Percentiles rank a stretch among this genome's conserved stretches.
Evolutionary conservation across 2,329 filamentous ascomycete species (phyloP).

Genomic region (Aspergillus fructus): DNA sequence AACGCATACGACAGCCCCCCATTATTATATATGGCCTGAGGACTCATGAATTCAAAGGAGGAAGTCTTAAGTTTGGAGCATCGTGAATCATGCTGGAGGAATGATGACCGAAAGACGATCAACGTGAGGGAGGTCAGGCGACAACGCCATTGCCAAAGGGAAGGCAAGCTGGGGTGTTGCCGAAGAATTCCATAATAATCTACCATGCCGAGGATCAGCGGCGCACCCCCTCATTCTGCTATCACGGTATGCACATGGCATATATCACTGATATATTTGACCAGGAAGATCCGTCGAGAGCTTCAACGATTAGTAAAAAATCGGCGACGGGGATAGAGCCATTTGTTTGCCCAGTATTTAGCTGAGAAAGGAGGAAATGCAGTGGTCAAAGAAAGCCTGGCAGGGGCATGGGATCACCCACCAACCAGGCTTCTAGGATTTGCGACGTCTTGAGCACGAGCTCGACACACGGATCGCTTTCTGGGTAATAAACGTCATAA

Average conservation of each 20-base stretch:
- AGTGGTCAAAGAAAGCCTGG: slow-evolving; percentile 3
- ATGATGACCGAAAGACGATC: neutral
- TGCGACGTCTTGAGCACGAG: slow-evolving; percentile 2
- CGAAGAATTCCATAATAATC: neutral
- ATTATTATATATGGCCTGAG: neutral
- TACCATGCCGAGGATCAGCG: slow-evolving; percentile 1
- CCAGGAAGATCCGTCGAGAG: neutral
- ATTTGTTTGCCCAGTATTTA: slow-evolving; percentile 3
- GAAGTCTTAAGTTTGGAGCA: neutral
- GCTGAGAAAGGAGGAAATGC: slow-evolving; percentile 1
- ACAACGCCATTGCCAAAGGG: neutral
- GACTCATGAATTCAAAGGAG: neutral
- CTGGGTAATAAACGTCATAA: slow-evolving; percentile 8
- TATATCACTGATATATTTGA: neutral
- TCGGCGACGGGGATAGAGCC: neutral
- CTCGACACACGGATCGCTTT: slow-evolving; percentile 11
- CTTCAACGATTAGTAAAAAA: neutral
- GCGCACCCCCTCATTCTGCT: neutral
- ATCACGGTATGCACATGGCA: neutral
- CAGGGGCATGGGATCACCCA: neutral
- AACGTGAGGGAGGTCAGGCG: neutral
- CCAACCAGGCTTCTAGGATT: slow-evolving; percentile 3
- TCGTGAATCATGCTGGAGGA: neutral
- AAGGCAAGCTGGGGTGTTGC: neutral
- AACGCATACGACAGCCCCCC: neutral